These are phyloP conservation scores for Cruciata laevipes DNA, from an alignment of 257 asterid species.

Conservation along the genomic window DNA sequence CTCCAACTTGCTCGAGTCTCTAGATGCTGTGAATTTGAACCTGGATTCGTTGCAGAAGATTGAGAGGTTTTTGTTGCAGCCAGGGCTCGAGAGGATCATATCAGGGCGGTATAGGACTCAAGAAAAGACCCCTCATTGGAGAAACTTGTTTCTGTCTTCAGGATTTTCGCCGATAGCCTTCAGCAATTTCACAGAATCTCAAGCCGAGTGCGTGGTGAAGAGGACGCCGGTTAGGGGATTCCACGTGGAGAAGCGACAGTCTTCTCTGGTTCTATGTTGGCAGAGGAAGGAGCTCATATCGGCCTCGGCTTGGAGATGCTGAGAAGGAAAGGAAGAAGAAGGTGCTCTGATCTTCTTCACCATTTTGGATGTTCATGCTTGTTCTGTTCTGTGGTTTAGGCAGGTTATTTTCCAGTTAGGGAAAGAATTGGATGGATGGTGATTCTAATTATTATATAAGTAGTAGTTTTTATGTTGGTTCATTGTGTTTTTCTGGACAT, in stretches of 20 bases:
- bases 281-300: constrained; percentile 92
- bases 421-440: constrained; percentile 26
- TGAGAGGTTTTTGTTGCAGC: constrained; percentile 76
- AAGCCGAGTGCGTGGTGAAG: constrained; percentile 82
- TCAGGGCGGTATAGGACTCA: constrained; percentile 44
- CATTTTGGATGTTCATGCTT: constrained; percentile 37
- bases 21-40: constrained; percentile 75
- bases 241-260: constrained; percentile 87
- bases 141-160: constrained; percentile 60
- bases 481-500: constrained; percentile 29
- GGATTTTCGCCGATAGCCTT: constrained; percentile 69
- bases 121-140: constrained; percentile 93
- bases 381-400: constrained; percentile 43
- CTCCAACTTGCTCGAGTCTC: constrained; percentile 71
- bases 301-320: constrained; percentile 96
- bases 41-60: constrained; percentile 75
- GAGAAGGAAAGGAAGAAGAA: constrained; percentile 18
- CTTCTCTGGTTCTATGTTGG: constrained; percentile 91
- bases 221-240: constrained; percentile 86
- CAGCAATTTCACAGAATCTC: constrained; percentile 85
- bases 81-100: constrained; percentile 61
- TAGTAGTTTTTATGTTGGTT: constrained; percentile 23
- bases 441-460: constrained; percentile 25
- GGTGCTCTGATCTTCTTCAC: constrained; percentile 5
- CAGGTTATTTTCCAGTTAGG: constrained; percentile 38